phyloP scores from a whole-genome alignment of 345 rosid genomes.

The Laguncularia racemosa region DNA sequence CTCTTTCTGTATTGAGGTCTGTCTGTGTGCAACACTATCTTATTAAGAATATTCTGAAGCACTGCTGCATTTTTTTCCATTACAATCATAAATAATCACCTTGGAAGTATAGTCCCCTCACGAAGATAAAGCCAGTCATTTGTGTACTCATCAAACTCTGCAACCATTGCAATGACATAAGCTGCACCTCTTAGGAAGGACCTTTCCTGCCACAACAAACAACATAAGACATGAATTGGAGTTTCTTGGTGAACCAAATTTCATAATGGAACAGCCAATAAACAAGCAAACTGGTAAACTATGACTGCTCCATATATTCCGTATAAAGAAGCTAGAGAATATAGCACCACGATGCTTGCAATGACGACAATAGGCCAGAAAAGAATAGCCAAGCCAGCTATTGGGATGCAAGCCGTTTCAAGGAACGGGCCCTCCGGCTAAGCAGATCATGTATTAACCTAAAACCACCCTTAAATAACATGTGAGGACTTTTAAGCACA shows the following conservation, averaged over 20 bases:
- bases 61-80: background rate
- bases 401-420: constrained; percentile 69
- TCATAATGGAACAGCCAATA: background rate
- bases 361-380: constrained; percentile 74
- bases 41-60: constrained; percentile 13
- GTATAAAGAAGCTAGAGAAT: constrained; percentile 56
- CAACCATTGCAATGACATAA: constrained; percentile 83
- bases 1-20: constrained; percentile 67
- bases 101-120: constrained; percentile 82
- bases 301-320: constrained; percentile 70
- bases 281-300: constrained; percentile 45
- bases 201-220: constrained; percentile 50
- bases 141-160: constrained; percentile 84
- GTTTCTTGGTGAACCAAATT: background rate
- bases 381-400: constrained; percentile 75
- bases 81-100: constrained; percentile 26
- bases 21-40: constrained; percentile 24
- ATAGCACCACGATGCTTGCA: constrained; percentile 52
- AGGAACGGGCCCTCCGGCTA: constrained; percentile 73
- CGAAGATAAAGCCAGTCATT: constrained; percentile 80
- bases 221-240: background rate
- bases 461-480: constrained; percentile 76
- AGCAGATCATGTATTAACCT: constrained; percentile 58
- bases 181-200: constrained; percentile 68
- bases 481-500: constrained; percentile 58